phyloP scores from a whole-genome alignment of 805 yeast species.

The Zygosaccharomyces rouxii region DNA sequence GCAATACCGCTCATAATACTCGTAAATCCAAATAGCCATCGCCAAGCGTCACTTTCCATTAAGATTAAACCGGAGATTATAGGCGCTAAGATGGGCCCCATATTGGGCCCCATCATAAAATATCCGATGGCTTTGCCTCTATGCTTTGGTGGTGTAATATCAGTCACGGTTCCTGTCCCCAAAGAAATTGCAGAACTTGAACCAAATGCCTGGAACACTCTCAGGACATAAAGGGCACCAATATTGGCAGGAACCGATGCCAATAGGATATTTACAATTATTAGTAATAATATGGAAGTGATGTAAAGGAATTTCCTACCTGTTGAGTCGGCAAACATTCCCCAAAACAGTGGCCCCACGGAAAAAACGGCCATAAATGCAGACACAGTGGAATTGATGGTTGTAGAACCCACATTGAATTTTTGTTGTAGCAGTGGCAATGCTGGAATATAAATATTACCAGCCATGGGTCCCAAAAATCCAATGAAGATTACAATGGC shows the following conservation, averaged over 20 bases:
- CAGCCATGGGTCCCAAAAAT: conserved; percentile 53
- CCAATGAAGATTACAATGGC: conserved; percentile 45
- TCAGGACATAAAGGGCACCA: conserved; percentile 61
- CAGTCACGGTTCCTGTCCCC: conserved; percentile 89
- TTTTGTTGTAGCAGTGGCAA: conserved; percentile 42
- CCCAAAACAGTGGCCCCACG: conserved; percentile 54
- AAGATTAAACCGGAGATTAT: conserved; percentile 77
- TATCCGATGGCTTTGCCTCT: conserved; percentile 81
- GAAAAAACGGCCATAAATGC: conserved; percentile 56
- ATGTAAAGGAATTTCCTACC: conserved; percentile 65
- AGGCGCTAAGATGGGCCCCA: conserved; percentile 85
- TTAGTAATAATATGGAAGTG: conserved; percentile 50
- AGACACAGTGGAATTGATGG: conserved; percentile 53
- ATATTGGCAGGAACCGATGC: conserved; percentile 61
- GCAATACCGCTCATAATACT: conserved; percentile 61
- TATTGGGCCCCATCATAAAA: conserved; percentile 80
- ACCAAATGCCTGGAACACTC: conserved; percentile 74
- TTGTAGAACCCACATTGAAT: conserved; percentile 40
- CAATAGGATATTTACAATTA: conserved; percentile 60
- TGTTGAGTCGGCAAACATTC: conserved; percentile 49
- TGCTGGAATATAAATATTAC: conserved; percentile 54
- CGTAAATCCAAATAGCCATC: conserved; percentile 78
- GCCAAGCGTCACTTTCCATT: conserved; percentile 65
- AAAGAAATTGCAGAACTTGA: conserved; percentile 85
- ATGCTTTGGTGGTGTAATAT: conserved; percentile 58